Base-by-base conservation (phyloP, 495 filamentous ascomycete genomes). In the Annulohypoxylon bovei region DNA sequence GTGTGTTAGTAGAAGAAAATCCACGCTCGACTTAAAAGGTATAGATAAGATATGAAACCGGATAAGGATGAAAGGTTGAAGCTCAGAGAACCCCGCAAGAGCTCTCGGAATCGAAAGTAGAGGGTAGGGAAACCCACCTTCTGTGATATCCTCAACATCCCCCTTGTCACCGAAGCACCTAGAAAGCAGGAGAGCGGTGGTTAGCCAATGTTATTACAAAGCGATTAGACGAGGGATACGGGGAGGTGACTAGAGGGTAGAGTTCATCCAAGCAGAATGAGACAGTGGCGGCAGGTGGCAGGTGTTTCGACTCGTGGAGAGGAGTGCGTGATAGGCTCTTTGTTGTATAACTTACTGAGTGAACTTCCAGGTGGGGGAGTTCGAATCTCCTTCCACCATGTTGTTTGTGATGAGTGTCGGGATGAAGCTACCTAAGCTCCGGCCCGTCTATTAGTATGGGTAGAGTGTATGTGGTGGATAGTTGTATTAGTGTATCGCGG, bases 101-200 rank as follows among this genome's bases (percentile, higher is more conserved):
- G 56, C 37, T 53, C 27, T 35, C 12, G 5, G 52, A 30, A 23
- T 70, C n/a, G 40, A 55, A 32, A 61, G 27, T 9, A 56, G 60
- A 46, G 18, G 23, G 9, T 6, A 33, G 12, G 4, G 16, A 23
- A 22, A 75, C 84, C 67, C 86, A 97, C 95, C 95, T 92, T 99
- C 95, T 83, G 95, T 99, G 72, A 99, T 99, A 84, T 99, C 95
- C 81, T 99, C 95, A 71, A 98, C 96, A 83, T 99, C 95, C 65
- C 95, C 95, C 84, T 99, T 99, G 85, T 99, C 95, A 79, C 95
- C 95, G 81, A 99, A 99, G 86, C 95, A 99, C 85, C 95, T 98
- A 71, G 30, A 50, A 46, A 55, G 35, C 14, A 39, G 42, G 39
- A n/a, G 20, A 60, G 39, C 18, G 39, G 7, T 25, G 65, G 60